Base-by-base conservation (phyloP, 1,139 yeast genomes). In the Sugiyamaella pinicola region DNA sequence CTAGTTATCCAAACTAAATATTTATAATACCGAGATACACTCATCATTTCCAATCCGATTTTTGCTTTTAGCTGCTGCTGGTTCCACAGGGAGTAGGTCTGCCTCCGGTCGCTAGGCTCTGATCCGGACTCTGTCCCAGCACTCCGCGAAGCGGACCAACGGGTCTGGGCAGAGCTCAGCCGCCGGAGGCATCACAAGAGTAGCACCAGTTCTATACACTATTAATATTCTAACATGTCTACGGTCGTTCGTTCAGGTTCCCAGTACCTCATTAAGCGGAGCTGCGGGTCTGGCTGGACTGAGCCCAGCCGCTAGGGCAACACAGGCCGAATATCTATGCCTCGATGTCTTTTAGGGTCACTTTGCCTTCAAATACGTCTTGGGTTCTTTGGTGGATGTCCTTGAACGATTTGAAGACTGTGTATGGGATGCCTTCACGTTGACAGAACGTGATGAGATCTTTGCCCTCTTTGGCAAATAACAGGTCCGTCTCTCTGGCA, bases 381-480 rank as follows among this genome's bases (percentile, higher is more conserved):
- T 78, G 70, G 58, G 85, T 77, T 58, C 79, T 79, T 26, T 68
- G 62, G 61, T 86, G 79, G 61, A 93, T 91, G 61, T 88, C 96
- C 29, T 74, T 73, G 65, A 87, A 93, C 51, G 84, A 74, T 60
- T 81, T 81, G 70, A 95, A 93, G 66, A 85, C 95, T 45, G 85
- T 83, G 74, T 83, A 93, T 10, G 96, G 96, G 59, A 93, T 87
- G 44, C 78, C 74, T 68, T 91, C 95, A 43, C 85, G 75, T 62
- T 78, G 78, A 73, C 98, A 93, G 73, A 82, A 91, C 49, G 83
- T 85, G 61, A 93, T 86, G 63, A 93, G 79, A 69, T 93, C 99
- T 64, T 86, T 83, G 46, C 97, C 99, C 60, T 83, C 82, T 74
- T 90, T 93, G 52, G 99, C 99, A 71, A 93, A 93, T 62, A 93